Conservation (phyloP, 352 stramenopile genomes). For the Phytophthora aleatoria region DNA sequence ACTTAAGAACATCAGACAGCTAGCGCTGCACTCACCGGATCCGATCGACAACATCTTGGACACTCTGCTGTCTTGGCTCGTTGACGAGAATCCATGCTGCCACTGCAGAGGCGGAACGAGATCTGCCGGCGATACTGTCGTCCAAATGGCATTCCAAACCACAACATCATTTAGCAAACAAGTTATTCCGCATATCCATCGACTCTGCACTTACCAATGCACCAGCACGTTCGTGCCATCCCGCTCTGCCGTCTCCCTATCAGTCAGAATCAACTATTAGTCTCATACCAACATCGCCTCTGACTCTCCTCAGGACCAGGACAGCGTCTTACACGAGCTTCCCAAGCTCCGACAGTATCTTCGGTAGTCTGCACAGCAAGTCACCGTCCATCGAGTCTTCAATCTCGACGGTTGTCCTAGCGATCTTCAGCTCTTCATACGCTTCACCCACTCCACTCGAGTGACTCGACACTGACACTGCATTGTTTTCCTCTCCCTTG, state of each 20-base stretch:
- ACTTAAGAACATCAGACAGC: neutral
- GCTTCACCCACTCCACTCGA: neutral
- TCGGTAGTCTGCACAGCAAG: slow-evolving; percentile 50
- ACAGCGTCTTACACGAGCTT: slow-evolving; percentile 36
- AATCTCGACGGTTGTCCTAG: slow-evolving; percentile 39
- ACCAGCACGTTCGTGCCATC: slow-evolving; percentile 63
- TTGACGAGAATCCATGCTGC: slow-evolving; percentile 55
- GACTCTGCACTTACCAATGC: slow-evolving; percentile 53
- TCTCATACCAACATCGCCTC: neutral
- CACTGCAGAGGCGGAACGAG: slow-evolving; percentile 59
- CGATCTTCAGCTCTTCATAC: slow-evolving; percentile 14
- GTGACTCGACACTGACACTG: slow-evolving; percentile 11
- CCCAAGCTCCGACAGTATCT: slow-evolving; percentile 42
- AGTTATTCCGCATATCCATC: neutral
- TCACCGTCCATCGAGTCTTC: slow-evolving; percentile 62
- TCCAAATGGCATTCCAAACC: neutral
- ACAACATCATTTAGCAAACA: neutral
- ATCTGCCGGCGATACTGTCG: slow-evolving; percentile 69
- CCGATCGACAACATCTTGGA: slow-evolving; percentile 43
- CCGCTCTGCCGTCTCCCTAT: slow-evolving; percentile 37
- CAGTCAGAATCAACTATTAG: neutral
- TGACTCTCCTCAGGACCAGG: neutral
- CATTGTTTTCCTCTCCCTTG: slow-evolving; percentile 26
- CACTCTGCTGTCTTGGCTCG: slow-evolving; percentile 19
- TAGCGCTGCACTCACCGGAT: slow-evolving; percentile 41